Evolutionary conservation across 306 rosid species (phyloP).

Genomic region (Cicer yamashitae): DNA sequence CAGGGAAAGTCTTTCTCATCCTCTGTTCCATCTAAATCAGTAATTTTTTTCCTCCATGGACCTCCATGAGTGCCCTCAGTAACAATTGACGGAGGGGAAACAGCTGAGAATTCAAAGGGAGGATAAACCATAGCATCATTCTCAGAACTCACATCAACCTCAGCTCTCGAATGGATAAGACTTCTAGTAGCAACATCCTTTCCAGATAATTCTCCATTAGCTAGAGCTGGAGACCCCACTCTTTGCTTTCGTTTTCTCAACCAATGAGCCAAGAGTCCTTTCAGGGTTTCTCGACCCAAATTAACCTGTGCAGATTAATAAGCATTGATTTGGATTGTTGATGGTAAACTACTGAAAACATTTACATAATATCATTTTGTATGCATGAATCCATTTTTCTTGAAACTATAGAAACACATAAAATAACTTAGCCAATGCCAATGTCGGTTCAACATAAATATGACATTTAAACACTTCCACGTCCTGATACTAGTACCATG

Average conservation of each 20-base stretch:
- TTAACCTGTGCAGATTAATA: constrained; percentile 74
- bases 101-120: constrained; percentile 88
- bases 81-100: constrained; percentile 86
- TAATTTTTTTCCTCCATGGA: constrained; percentile 93
- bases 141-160: constrained; percentile 75
- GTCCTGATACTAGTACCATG: constrained; percentile 17
- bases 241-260: constrained; percentile 79
- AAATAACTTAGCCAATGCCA: constrained; percentile 31
- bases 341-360: constrained; percentile 27
- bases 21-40: constrained; percentile 89
- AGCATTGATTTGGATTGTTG: constrained; percentile 36
- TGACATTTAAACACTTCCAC: constrained; percentile 1
- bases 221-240: constrained; percentile 70
- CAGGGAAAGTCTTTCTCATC: constrained; percentile 97
- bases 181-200: constrained; percentile 78
- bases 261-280: constrained; percentile 96
- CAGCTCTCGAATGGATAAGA: constrained; percentile 79
- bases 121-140: constrained; percentile 89
- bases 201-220: constrained; percentile 84
- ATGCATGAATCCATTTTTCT: constrained; percentile 33
- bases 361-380: constrained; percentile 20
- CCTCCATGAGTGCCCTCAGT: constrained; percentile 97
- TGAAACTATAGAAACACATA: constrained; percentile 26
- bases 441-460: constrained; percentile 26
- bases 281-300: constrained; percentile 95